Percentiles rank a stretch among this genome's conserved stretches.
Evolutionary conservation across 176 grass and related monocot genomes (phyloP).

Genomic region (Pontederia crassipes): DNA sequence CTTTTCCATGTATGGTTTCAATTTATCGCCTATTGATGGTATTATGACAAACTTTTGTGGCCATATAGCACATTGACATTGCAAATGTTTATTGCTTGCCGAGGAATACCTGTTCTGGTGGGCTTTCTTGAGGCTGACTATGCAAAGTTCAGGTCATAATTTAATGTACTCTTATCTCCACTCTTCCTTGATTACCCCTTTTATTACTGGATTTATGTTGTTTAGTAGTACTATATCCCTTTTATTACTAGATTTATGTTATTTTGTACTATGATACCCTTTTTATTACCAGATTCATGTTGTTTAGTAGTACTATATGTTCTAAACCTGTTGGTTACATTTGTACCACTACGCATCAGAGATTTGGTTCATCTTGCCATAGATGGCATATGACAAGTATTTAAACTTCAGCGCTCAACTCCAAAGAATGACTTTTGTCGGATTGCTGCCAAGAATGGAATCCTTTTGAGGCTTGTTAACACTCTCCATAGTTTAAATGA

Average conservation of each 20-base stretch:
- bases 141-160: constrained; percentile 76
- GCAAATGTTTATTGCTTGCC: constrained; percentile 98
- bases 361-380: constrained; percentile 97
- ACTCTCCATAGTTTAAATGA: constrained; percentile 97
- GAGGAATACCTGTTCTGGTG: constrained; percentile 96
- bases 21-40: constrained; percentile 7
- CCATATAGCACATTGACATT: constrained; percentile 69
- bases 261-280: constrained; percentile 10
- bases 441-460: constrained; percentile 92
- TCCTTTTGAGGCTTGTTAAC: constrained; percentile 78
- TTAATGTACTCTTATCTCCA: constrained; percentile 9
- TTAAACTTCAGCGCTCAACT: constrained; percentile 85
- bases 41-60: constrained; percentile 4
- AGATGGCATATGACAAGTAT: constrained; percentile 97
- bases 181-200: constrained; percentile 4
- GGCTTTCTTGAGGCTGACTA: constrained; percentile 96
- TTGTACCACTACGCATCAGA: constrained; percentile 28
- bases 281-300: constrained; percentile 5
- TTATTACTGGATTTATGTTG: constrained; percentile 3
- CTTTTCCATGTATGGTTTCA: neutral
- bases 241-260: constrained; percentile 3
- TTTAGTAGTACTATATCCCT: constrained; percentile 12
- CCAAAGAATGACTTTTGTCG: constrained; percentile 85
- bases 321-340: constrained; percentile 20
- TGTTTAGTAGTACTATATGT: constrained; percentile 18